phyloP scores from a whole-genome alignment of 306 rosid species.

The Benincasa hispida region DNA sequence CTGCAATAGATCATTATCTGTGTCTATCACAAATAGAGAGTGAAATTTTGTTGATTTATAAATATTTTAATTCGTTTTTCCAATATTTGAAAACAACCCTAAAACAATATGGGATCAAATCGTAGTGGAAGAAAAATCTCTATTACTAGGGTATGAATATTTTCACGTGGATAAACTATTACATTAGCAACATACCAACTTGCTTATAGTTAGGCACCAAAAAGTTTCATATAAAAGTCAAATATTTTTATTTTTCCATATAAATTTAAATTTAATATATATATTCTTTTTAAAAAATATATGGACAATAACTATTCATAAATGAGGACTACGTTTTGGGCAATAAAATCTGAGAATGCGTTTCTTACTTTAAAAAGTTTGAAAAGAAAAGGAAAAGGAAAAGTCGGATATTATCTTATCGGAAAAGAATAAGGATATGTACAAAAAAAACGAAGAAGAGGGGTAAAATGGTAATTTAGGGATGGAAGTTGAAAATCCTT shows the following conservation, averaged over 20 bases:
- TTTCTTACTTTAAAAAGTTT: background rate
- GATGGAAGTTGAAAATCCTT: background rate
- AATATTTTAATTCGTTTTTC: too few species aligned
- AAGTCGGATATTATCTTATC: conserved; percentile 1
- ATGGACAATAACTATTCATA: background rate
- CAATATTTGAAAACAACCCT: too few species aligned
- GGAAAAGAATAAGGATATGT: background rate
- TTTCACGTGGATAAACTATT: background rate
- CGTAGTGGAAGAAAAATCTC: too few species aligned
- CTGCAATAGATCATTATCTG: too few species aligned
- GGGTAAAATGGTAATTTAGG: background rate
- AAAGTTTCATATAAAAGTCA: too few species aligned
- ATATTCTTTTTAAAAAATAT: too few species aligned
- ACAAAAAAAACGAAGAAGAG: background rate
- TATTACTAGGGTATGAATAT: background rate
- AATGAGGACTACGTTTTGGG: background rate
- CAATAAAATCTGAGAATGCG: conserved; percentile 1
- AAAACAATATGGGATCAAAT: too few species aligned
- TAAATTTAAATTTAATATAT: too few species aligned
- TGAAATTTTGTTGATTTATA: too few species aligned
- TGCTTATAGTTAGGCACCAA: background rate
- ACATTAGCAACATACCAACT: background rate
- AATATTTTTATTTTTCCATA: too few species aligned
- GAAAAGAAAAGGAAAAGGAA: background rate
- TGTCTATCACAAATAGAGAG: too few species aligned